Base-by-base conservation (phyloP, 164 flowering plant genomes). In the Dillenia turbinata region DNA sequence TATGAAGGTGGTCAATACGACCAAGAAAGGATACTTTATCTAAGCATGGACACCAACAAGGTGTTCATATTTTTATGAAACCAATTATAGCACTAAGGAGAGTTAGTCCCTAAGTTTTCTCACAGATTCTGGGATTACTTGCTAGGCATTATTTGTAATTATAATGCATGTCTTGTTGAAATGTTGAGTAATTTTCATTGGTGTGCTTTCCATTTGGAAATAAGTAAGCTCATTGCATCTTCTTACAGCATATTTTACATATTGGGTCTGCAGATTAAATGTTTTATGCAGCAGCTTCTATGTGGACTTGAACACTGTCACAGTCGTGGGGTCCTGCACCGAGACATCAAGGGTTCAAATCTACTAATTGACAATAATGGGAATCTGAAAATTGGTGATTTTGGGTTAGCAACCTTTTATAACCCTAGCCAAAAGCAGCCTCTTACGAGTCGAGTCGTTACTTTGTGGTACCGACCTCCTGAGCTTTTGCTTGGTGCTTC, bases 401-500 rank as follows among this genome's bases (percentile, higher is more conserved):
- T 89, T 77, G 96, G 97, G 58, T 62, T 92, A 67, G 88, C 97
- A 16, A 92, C 87, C 26, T 78, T 87, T 69, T 81, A 71, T 76
- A 62, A 58, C 14, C 69, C 85, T 56, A 72, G 66, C 60, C 82
- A 78, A 60, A 79, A 71, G 71, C 97, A 89, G 69, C 94, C 87
- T 56, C 64, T 91, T 24, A 89, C 97, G 22, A 89, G 97, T 70
- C 93, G 97, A 44, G 97, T 92, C 22, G 94, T 92, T 12, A 92
- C 96, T 13, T 68, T 92, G 54, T 92, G 97, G 96, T 92, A 89
- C 68, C 78, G 97, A 26, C 96, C 97, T 57, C 97, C 96, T 48
- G 97, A 89, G 78, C 96, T 92, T 72, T 75, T 92, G 74, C 96
- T 92, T 51, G 97, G 97, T 54, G 75, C 96, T 60, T 85, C 97